Conservation (phyloP, 805 yeast species). For the Lipomyces starkeyi region DNA sequence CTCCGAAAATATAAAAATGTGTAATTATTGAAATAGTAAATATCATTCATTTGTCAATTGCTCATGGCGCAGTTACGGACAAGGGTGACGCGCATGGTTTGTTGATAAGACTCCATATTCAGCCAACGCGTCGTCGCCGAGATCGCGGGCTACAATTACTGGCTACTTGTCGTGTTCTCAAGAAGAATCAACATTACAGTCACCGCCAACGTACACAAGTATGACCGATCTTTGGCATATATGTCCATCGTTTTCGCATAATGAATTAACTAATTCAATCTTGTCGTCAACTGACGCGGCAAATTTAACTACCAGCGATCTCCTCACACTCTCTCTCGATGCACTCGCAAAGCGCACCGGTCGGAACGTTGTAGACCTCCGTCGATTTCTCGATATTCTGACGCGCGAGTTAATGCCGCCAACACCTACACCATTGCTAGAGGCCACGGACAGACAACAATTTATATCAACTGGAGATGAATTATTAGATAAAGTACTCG, state of each 20-base stretch:
- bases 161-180: too few species aligned
- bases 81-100: not conserved
- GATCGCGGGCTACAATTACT: not conserved
- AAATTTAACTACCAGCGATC: constrained; percentile 17
- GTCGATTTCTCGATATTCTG: constrained; percentile 10
- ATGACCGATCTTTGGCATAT: constrained; percentile 15
- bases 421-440: not conserved
- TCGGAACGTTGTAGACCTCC: constrained; percentile 11
- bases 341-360: constrained; percentile 19
- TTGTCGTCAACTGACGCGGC: constrained; percentile 17
- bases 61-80: not conserved
- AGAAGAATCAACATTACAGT: too few species aligned
- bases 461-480: constrained; percentile 61
- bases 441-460: not conserved
- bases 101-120: not conserved
- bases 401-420: not conserved
- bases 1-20: too few species aligned
- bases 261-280: constrained; percentile 9
- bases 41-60: not conserved
- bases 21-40: not conserved
- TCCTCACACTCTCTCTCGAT: constrained; percentile 13
- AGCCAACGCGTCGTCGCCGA: not conserved
- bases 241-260: constrained; percentile 17
- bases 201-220: not conserved
- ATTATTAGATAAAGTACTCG: constrained; percentile 58